A percentile compares a stretch with the other conserved stretches of the same genome.
These are phyloP conservation scores for Panus rudis DNA, from an alignment of 768 basidiomycete genomes.

Conservation along the genomic window DNA sequence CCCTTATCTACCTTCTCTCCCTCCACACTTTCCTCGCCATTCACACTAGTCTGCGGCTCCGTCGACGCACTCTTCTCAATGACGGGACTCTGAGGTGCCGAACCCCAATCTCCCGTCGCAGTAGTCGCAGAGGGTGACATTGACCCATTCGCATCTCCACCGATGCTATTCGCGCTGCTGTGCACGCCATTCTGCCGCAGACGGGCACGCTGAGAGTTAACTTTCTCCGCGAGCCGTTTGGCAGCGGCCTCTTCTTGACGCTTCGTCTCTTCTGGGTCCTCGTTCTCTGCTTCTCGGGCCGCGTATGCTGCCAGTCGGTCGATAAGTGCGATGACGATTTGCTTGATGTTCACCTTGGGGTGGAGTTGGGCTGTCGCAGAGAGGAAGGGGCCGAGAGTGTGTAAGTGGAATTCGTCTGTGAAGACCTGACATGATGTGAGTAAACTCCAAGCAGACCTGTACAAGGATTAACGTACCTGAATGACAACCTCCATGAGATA, in stretches of 20 bases:
- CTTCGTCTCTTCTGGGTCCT: constrained; percentile 92
- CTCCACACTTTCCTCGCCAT: constrained; percentile 3
- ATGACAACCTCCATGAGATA: constrained; percentile 99
- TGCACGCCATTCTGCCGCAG: constrained; percentile 41
- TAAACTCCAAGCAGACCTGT: not conserved
- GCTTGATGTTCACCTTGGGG: constrained; percentile 97
- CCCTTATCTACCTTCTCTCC: constrained; percentile 46
- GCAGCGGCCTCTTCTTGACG: constrained; percentile 91
- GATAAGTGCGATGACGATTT: constrained; percentile 95
- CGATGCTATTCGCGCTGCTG: constrained; percentile 6
- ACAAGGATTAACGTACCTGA: constrained; percentile 48
- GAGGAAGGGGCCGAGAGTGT: constrained; percentile 93
- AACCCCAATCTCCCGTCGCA: constrained; percentile 18
- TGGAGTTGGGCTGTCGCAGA: constrained; percentile 94
- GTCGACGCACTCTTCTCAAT: constrained; percentile 10
- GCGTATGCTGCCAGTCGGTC: constrained; percentile 95
- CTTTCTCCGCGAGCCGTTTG: constrained; percentile 78
- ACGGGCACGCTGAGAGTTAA: constrained; percentile 64
- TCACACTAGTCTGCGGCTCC: constrained; percentile 10
- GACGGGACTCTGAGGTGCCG: constrained; percentile 22
- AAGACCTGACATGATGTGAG: constrained; percentile 60
- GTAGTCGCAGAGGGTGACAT: constrained; percentile 14
- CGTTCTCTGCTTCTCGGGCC: constrained; percentile 93
- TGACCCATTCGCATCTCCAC: constrained; percentile 10
- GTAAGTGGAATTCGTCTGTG: constrained; percentile 96